Percentiles rank a stretch among this genome's conserved stretches.
Conservation (phyloP, 2,329 filamentous ascomycete genomes). For the Leptodontidium sp. region DNA sequence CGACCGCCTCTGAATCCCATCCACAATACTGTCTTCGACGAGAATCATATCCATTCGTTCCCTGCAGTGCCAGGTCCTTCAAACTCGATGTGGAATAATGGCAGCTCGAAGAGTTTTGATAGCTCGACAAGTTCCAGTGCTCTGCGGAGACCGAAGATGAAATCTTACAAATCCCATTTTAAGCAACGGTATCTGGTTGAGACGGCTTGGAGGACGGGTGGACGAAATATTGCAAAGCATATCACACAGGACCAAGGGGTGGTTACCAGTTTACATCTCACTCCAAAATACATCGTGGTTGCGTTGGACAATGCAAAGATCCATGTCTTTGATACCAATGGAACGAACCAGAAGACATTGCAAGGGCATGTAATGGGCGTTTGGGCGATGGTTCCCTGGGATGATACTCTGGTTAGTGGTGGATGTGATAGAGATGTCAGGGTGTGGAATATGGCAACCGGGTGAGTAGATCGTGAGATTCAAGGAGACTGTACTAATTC, state of each 20-base stretch:
- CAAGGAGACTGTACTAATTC: constrained; percentile 41
- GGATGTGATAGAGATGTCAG: constrained; percentile 96
- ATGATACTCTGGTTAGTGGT: constrained; percentile 91
- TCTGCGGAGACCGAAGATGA: constrained; percentile 67
- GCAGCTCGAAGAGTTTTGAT: constrained; percentile 62
- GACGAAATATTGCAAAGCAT: constrained; percentile 81
- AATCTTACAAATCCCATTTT: constrained; percentile 95
- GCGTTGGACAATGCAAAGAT: constrained; percentile 98
- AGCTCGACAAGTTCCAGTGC: constrained; percentile 52
- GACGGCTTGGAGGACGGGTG: constrained; percentile 93
- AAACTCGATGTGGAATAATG: constrained; percentile 47
- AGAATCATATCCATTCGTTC: constrained; percentile 50
- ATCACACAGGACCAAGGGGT: constrained; percentile 97
- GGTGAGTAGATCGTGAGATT: constrained; percentile 63
- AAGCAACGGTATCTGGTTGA: constrained; percentile 98
- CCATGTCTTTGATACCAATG: constrained; percentile 94
- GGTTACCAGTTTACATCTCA: constrained; percentile 93
- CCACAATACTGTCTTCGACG: constrained; percentile 31
- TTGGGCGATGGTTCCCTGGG: constrained; percentile 99
- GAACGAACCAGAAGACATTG: constrained; percentile 85
- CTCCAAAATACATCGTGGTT: constrained; percentile 95
- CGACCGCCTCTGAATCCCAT: constrained; percentile 44
- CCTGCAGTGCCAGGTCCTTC: constrained; percentile 56
- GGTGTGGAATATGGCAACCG: constrained; percentile 95
- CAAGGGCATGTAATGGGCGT: constrained; percentile 99